A percentile compares a stretch with the other conserved stretches of the same genome.
Evolutionary conservation across 176 grass and related monocot species (phyloP).

Genomic region (Paspalum notatum): DNA sequence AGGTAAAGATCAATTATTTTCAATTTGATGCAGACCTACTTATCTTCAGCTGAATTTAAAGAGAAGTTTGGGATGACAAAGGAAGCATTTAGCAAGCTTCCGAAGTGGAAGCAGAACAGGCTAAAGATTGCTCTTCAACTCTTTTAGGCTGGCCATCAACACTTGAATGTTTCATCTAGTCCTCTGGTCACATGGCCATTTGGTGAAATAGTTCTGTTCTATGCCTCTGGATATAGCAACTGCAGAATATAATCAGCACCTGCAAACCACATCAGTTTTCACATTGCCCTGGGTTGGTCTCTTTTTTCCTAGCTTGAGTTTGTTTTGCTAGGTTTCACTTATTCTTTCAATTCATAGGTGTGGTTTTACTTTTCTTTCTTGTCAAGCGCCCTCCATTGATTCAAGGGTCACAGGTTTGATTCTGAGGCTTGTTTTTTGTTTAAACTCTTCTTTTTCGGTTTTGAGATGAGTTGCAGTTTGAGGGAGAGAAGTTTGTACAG

Average conservation of each 20-base stretch:
- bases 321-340: slow-evolving; percentile 50
- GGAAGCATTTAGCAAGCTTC: slow-evolving; percentile 76
- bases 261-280: slow-evolving; percentile 32
- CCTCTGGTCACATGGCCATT: slow-evolving; percentile 34
- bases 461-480: slow-evolving; percentile 43
- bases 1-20: slow-evolving; percentile 11
- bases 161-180: slow-evolving; percentile 35
- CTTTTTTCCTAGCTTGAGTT: slow-evolving; percentile 41
- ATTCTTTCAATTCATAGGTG: slow-evolving; percentile 51
- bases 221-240: slow-evolving; percentile 24
- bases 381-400: slow-evolving; percentile 31
- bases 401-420: slow-evolving; percentile 53
- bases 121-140: slow-evolving; percentile 79
- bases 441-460: slow-evolving; percentile 35
- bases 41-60: slow-evolving; percentile 76
- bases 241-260: slow-evolving; percentile 42
- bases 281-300: not conserved
- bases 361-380: slow-evolving; percentile 36
- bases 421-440: slow-evolving; percentile 60
- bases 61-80: slow-evolving; percentile 91
- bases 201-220: slow-evolving; percentile 28
- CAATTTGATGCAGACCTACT: slow-evolving; percentile 68
- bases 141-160: slow-evolving; percentile 52
- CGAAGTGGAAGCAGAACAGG: slow-evolving; percentile 91
- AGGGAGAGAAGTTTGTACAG: slow-evolving; percentile 62